Conservation (phyloP, 352 stramenopile species). For the Globisporangium nunn region DNA sequence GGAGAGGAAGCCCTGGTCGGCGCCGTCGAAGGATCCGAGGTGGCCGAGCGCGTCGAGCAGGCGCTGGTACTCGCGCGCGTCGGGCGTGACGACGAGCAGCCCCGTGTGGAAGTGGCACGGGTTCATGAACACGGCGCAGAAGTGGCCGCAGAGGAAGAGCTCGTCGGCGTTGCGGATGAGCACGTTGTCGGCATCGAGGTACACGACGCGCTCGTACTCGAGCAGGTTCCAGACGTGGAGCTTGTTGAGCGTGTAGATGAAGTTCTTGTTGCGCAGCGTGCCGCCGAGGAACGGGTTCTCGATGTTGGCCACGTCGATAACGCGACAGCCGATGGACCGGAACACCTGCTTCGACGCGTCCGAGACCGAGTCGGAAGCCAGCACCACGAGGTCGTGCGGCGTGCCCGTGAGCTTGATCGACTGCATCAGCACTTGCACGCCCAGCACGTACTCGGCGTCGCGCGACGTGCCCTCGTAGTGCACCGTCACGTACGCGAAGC, state of each 20-base stretch:
- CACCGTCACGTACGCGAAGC: conserved; percentile 82
- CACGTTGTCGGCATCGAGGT: conserved; percentile 89
- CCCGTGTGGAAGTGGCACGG: conserved; percentile 88
- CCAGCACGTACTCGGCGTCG: conserved; percentile 80
- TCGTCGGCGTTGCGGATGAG: conserved; percentile 85
- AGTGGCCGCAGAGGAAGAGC: conserved; percentile 81
- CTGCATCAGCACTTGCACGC: conserved; percentile 80
- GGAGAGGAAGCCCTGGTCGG: conserved; percentile 83
- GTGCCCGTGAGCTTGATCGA: conserved; percentile 81
- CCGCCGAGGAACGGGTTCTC: conserved; percentile 78
- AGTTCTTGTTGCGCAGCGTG: conserved; percentile 80
- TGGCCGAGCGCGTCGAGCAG: conserved; percentile 53
- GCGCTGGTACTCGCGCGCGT: conserved; percentile 59
- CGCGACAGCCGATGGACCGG: conserved; percentile 71
- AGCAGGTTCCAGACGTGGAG: conserved; percentile 88
- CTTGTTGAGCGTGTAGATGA: conserved; percentile 90
- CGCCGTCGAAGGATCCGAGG: conserved; percentile 70
- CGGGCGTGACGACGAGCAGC: conserved; percentile 75
- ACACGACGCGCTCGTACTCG: conserved; percentile 88
- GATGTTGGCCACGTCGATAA: conserved; percentile 84
- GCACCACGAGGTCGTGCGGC: conserved; percentile 78
- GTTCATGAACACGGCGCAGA: conserved; percentile 90
- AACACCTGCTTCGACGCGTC: conserved; percentile 71
- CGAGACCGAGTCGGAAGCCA: conserved; percentile 81
- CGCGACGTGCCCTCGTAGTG: conserved; percentile 82